These are phyloP conservation scores for Fusarium devonianum DNA, from an alignment of 2,329 filamentous ascomycete genomes.

Conservation along the genomic window DNA sequence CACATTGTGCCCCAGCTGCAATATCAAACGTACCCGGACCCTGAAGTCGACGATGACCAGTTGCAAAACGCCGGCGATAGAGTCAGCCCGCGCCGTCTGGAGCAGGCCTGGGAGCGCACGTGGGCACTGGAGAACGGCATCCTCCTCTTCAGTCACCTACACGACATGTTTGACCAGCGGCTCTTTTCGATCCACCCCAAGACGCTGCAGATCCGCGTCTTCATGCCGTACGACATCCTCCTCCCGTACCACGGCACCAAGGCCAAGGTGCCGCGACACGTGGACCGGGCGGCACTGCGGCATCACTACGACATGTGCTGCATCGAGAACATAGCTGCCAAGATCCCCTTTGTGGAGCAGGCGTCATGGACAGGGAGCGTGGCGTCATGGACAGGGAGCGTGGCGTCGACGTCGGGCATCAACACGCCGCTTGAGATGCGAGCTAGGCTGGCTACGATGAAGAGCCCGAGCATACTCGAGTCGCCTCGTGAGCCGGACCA, in stretches of 20 bases:
- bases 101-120: conserved; percentile 1
- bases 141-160: conserved; percentile 27
- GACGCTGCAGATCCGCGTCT: conserved; percentile 20
- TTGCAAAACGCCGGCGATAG: not conserved
- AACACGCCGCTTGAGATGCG: not conserved
- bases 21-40: conserved; percentile 27
- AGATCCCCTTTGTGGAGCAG: no score
- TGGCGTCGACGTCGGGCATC: not conserved
- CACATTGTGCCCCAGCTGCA: conserved; percentile 35
- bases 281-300: conserved; percentile 17
- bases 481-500: not conserved
- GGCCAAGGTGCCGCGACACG: not conserved
- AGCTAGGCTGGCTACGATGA: not conserved
- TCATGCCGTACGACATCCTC: conserved; percentile 8
- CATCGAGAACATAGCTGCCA: conserved; percentile 19
- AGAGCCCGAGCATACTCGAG: not conserved
- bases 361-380: no score
- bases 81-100: not conserved
- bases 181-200: conserved; percentile 33
- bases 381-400: not conserved
- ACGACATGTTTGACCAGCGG: conserved; percentile 27
- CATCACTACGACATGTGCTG: conserved; percentile 35
- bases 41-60: not conserved
- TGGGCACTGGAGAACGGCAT: conserved; percentile 22
- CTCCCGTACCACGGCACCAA: not conserved